Percentiles rank a stretch among this genome's conserved stretches.
These are phyloP conservation scores for Handroanthus guayacan DNA, from an alignment of 257 asterid species.

Conservation along the genomic window DNA sequence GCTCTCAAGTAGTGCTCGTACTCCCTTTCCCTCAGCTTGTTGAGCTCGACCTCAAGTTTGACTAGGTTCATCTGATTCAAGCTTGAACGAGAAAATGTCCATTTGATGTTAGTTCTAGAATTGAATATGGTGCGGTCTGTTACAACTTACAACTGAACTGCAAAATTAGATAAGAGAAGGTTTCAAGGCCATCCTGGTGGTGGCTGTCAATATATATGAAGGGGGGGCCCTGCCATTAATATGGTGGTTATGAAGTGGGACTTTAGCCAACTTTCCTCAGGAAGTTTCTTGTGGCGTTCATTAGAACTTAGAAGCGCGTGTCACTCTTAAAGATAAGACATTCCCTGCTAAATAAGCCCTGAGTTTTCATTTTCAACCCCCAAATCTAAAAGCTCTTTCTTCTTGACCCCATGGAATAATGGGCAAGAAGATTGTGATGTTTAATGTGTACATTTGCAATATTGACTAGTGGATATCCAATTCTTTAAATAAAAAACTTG, in stretches of 20 bases:
- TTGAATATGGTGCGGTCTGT: not conserved
- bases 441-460: slow-evolving; percentile 10
- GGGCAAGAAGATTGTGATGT: not conserved
- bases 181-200: slow-evolving; percentile 20
- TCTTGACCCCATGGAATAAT: slow-evolving; percentile 22
- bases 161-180: slow-evolving; percentile 32
- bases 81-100: not conserved
- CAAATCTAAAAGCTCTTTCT: not conserved
- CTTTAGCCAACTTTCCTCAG: slow-evolving; percentile 21
- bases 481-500: too few species aligned
- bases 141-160: not conserved
- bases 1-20: too few species aligned
- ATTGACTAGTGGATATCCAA: too few species aligned
- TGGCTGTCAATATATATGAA: slow-evolving; percentile 33
- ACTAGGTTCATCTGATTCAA: too few species aligned
- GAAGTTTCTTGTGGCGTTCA: slow-evolving; percentile 23
- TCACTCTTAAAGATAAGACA: slow-evolving; percentile 12
- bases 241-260: slow-evolving; percentile 32
- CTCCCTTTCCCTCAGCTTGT: too few species aligned
- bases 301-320: not conserved
- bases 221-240: slow-evolving; percentile 42
- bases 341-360: not conserved
- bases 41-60: too few species aligned
- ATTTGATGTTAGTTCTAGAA: not conserved
- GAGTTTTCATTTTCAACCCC: slow-evolving; percentile 20